Conservation (phyloP, 176 grass and related monocot genomes). For the Triticum dicoccoides region DNA sequence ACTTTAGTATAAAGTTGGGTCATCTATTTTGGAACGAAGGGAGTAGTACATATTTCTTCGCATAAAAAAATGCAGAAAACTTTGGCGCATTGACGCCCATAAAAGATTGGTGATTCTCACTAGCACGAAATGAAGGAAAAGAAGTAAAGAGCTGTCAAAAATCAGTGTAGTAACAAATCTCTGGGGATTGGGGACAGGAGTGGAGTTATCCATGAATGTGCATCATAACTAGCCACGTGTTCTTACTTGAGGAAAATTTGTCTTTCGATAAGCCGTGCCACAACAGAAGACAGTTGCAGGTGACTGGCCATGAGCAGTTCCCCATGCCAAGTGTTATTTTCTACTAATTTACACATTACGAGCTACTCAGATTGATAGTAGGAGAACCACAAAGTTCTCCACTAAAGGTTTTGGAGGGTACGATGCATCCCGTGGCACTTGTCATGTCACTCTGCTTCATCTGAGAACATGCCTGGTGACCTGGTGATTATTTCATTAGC, state of each 20-base stretch:
- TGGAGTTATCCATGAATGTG: neutral
- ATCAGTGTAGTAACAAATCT: neutral
- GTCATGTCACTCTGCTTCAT: conserved; percentile 31
- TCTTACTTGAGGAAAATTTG: neutral
- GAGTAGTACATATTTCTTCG: too few relatives aligned
- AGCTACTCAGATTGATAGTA: neutral
- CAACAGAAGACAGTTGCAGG: neutral
- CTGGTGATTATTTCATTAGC: conserved; percentile 66
- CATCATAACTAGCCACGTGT: conserved; percentile 22
- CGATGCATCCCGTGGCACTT: neutral
- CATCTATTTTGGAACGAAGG: too few relatives aligned
- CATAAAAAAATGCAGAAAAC: neutral
- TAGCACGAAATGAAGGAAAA: neutral
- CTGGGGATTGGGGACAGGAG: neutral
- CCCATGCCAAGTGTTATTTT: conserved; percentile 27
- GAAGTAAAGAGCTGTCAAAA: neutral
- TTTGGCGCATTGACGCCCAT: neutral
- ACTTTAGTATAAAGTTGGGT: too few relatives aligned
- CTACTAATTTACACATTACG: conserved; percentile 26
- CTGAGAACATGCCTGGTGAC: conserved; percentile 50
- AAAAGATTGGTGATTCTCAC: too few relatives aligned
- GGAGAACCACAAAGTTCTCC: conserved; percentile 18
- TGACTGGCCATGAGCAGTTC: neutral
- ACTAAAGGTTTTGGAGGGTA: neutral
- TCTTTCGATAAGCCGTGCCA: neutral